phyloP scores from a whole-genome alignment of 1,284 basidiomycete species.

The Cryptococcus deneoformans region DNA sequence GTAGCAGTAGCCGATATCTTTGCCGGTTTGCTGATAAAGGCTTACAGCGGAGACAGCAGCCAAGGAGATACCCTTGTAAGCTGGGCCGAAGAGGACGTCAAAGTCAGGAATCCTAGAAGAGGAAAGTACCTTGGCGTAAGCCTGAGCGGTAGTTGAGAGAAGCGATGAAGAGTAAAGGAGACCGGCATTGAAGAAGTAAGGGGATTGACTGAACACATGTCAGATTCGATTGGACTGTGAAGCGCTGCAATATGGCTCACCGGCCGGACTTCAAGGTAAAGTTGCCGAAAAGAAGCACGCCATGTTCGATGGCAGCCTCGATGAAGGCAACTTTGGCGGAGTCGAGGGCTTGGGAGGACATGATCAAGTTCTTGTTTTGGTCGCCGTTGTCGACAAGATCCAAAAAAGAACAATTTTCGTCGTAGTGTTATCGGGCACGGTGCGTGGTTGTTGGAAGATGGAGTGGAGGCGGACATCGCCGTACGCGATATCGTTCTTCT shows the following conservation, averaged over 20 bases:
- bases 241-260: conserved; percentile 52
- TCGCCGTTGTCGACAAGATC: too few species aligned
- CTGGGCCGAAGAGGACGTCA: conserved; percentile 93
- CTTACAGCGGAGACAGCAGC: conserved; percentile 83
- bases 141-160: conserved; percentile 73
- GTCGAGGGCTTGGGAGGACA: conserved; percentile 18
- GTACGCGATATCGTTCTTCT: too few species aligned
- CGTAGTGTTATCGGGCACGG: too few species aligned
- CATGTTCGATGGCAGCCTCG: conserved; percentile 46
- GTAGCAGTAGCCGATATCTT: conserved; percentile 79
- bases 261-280: conserved; percentile 95
- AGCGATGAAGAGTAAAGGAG: conserved; percentile 80
- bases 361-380: neutral
- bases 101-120: conserved; percentile 61
- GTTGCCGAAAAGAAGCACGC: conserved; percentile 75
- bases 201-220: conserved; percentile 64
- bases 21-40: conserved; percentile 63
- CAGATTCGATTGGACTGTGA: neutral
- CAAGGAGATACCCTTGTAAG: conserved; percentile 97
- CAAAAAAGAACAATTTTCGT: neutral
- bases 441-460: too few species aligned
- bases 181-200: conserved; percentile 97
- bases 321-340: conserved; percentile 48
- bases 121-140: conserved; percentile 66
- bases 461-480: too few species aligned